Conservation (phyloP, 495 filamentous ascomycete species). For the Hyaloscypha variabilis region DNA sequence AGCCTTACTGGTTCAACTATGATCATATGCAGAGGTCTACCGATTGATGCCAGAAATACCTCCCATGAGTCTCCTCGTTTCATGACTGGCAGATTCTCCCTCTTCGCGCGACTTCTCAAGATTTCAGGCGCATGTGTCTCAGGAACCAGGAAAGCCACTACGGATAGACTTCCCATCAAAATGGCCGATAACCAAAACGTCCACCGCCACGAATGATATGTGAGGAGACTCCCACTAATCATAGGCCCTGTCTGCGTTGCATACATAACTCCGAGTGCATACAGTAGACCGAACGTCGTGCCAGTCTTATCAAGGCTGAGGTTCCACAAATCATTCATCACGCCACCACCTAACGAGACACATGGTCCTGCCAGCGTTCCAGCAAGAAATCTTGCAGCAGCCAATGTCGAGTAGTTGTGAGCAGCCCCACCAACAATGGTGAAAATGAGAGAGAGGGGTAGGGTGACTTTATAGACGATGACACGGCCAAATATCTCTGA, state of each 20-base stretch:
- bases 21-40: constrained; percentile 65
- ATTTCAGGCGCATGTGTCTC: constrained; percentile 66
- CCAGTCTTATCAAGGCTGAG: constrained; percentile 15
- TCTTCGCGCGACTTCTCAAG: constrained; percentile 50
- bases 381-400: constrained; percentile 60
- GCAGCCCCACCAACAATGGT: constrained; percentile 59
- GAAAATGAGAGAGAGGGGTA: constrained; percentile 59
- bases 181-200: constrained; percentile 44
- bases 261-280: background rate
- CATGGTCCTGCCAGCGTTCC: constrained; percentile 55
- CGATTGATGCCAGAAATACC: constrained; percentile 50
- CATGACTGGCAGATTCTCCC: constrained; percentile 40
- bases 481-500: constrained; percentile 58
- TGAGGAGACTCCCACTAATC: constrained; percentile 6
- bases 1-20: constrained; percentile 51
- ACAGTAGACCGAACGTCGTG: constrained; percentile 7
- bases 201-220: constrained; percentile 61
- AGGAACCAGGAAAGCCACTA: constrained; percentile 43
- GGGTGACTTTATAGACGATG: constrained; percentile 49
- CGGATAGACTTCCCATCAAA: constrained; percentile 39
- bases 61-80: constrained; percentile 30
- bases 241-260: constrained; percentile 11
- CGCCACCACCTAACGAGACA: constrained; percentile 55
- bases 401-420: constrained; percentile 53
- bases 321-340: constrained; percentile 32